Percentiles rank a stretch among this genome's conserved stretches.
Conservation (phyloP, 768 basidiomycete species). For the Mycena latifolia region DNA sequence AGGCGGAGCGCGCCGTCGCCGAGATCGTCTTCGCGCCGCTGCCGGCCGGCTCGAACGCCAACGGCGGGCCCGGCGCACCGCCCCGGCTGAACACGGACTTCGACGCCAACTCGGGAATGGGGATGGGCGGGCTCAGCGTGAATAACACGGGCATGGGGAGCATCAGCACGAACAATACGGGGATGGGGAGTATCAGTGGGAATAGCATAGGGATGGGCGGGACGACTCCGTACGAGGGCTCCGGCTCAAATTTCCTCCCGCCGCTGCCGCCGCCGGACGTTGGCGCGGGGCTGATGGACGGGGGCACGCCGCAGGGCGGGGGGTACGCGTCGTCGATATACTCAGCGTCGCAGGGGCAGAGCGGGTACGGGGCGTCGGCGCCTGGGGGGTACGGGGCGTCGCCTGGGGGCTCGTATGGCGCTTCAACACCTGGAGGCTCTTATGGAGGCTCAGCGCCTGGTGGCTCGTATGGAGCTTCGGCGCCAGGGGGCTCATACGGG, state of each 20-base stretch:
- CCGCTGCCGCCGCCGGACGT: constrained; percentile 33
- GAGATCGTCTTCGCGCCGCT: constrained; percentile 63
- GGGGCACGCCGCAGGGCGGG: neutral
- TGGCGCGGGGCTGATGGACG: constrained; percentile 24
- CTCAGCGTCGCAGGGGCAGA: no score
- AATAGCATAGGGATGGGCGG: no score
- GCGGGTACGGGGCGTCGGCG: no score
- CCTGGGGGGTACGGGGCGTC: neutral
- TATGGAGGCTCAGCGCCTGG: neutral
- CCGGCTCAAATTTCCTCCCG: constrained; percentile 27
- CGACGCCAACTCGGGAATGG: neutral
- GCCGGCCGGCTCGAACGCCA: constrained; percentile 41
- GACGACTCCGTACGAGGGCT: no score
- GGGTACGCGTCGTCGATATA: neutral
- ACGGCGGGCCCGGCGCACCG: constrained; percentile 25
- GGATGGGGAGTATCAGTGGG: neutral
- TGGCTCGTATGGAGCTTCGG: neutral
- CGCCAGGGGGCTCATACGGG: no score
- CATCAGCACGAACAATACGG: constrained; percentile 4
- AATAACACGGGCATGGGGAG: constrained; percentile 12
- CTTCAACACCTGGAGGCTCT: no score
- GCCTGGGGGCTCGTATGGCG: neutral
- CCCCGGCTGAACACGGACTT: constrained; percentile 19
- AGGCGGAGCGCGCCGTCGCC: constrained; percentile 68
- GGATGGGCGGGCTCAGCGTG: constrained; percentile 7